A percentile compares a stretch with the other conserved stretches of the same genome.
Evolutionary conservation across 2,329 filamentous ascomycete genomes (phyloP).

Genomic region (Paraphoma sp.): DNA sequence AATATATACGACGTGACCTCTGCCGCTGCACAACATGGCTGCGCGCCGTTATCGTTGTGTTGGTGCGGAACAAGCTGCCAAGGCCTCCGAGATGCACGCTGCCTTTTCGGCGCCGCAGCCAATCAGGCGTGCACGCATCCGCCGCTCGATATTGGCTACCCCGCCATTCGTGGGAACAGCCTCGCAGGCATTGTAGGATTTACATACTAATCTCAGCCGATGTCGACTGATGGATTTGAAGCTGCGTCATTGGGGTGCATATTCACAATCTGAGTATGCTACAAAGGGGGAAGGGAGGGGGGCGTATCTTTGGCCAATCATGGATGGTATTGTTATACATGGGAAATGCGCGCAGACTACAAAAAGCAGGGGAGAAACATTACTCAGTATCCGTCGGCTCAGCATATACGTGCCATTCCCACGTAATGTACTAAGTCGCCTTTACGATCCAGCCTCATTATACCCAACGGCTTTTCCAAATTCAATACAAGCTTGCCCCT

Average conservation of each 20-base stretch:
- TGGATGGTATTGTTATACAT: no score
- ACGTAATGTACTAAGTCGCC: no score
- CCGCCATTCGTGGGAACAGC: conserved; percentile 15
- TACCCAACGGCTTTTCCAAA: not conserved
- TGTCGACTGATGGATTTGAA: not conserved
- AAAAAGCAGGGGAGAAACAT: not conserved
- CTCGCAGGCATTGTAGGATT: not conserved
- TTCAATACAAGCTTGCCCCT: not conserved
- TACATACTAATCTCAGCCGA: not conserved
- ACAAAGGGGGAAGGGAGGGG: no score
- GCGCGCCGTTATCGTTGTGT: not conserved
- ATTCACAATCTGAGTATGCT: no score
- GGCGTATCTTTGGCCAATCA: no score
- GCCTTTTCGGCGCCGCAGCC: conserved; percentile 11
- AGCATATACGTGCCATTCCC: no score
- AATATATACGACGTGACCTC: not conserved
- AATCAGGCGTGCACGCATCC: conserved; percentile 16
- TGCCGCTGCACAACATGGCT: not conserved
- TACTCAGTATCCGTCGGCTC: no score
- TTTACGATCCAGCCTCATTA: not conserved
- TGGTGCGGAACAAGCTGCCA: conserved; percentile 12
- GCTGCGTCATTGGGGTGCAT: not conserved
- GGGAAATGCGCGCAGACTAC: not conserved
- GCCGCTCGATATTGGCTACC: conserved; percentile 19
- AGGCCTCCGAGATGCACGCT: conserved; percentile 21